Evolutionary conservation across 352 stramenopile species (phyloP).

Genomic region (Phytophthora brassicae): DNA sequence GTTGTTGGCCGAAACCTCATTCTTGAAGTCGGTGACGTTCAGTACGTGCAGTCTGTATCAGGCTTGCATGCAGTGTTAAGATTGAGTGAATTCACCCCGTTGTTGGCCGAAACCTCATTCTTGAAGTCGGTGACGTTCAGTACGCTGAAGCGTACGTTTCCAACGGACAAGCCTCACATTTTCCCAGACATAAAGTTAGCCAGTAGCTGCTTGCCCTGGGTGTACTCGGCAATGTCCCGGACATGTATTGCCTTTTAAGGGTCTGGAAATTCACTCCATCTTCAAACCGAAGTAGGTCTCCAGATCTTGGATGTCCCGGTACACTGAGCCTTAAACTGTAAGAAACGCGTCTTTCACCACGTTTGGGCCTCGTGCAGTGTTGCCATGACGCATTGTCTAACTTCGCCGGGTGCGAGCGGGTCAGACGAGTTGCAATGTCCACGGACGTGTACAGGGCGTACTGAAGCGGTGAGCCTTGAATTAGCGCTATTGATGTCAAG

Average conservation of each 20-base stretch:
- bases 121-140: conserved; percentile 36
- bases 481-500: background rate
- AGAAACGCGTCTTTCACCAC: background rate
- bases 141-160: conserved; percentile 47
- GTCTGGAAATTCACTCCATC: conserved; percentile 31
- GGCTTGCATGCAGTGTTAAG: conserved; percentile 10
- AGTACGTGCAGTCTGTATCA: conserved; percentile 30
- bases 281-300: conserved; percentile 34
- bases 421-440: conserved; percentile 24
- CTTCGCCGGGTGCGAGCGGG: conserved; percentile 29
- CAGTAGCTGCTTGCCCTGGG: conserved; percentile 60
- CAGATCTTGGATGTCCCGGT: conserved; percentile 31
- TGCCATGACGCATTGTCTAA: conserved; percentile 20
- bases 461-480: conserved; percentile 23
- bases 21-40: conserved; percentile 33
- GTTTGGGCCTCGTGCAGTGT: conserved; percentile 23
- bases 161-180: conserved; percentile 23
- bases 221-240: conserved; percentile 4
- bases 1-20: conserved; percentile 30
- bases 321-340: background rate
- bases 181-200: conserved; percentile 48
- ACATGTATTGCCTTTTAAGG: conserved; percentile 28
- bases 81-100: conserved; percentile 28
- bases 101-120: conserved; percentile 31
- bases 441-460: conserved; percentile 31